Evolutionary conservation across 352 stramenopile species (phyloP).

Genomic region (Phytophthora multivora): DNA sequence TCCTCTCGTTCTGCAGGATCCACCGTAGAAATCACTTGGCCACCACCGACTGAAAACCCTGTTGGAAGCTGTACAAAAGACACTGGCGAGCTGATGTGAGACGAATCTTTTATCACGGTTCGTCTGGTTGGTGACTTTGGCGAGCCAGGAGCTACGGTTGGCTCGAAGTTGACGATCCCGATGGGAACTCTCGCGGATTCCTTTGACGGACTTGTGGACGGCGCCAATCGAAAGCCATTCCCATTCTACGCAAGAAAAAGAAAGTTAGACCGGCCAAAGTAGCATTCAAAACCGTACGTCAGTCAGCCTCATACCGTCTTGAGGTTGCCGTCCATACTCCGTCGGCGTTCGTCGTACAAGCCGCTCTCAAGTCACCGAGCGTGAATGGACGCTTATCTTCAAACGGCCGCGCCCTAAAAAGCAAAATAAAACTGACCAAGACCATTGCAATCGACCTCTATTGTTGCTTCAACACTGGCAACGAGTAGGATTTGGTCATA

Average conservation of each 20-base stretch:
- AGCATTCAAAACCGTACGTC: not conserved
- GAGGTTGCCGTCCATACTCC: conserved; percentile 5
- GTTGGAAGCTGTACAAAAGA: conserved; percentile 42
- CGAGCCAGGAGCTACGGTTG: conserved; percentile 32
- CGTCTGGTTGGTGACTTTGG: conserved; percentile 34
- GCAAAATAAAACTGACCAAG: conserved; percentile 24
- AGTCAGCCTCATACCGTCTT: conserved; percentile 13
- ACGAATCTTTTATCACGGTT: conserved; percentile 43
- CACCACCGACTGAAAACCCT: conserved; percentile 57
- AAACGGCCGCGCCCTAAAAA: conserved; percentile 22
- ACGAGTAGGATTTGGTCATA: conserved; percentile 59
- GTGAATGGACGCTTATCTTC: conserved; percentile 25
- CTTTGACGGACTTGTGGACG: conserved; percentile 67
- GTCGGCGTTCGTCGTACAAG: not conserved
- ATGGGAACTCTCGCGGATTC: conserved; percentile 34
- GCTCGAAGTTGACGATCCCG: conserved; percentile 66
- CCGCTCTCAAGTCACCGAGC: not conserved
- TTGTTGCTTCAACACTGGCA: conserved; percentile 55
- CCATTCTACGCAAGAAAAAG: conserved; percentile 15
- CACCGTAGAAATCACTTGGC: conserved; percentile 42
- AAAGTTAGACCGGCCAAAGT: conserved; percentile 5
- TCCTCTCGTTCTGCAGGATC: conserved; percentile 51
- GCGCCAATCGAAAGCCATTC: conserved; percentile 39
- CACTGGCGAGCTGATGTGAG: conserved; percentile 41
- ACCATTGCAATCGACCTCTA: conserved; percentile 13